phyloP scores from a whole-genome alignment of 2,329 filamentous ascomycete genomes.

The Delphinella strobiligena region DNA sequence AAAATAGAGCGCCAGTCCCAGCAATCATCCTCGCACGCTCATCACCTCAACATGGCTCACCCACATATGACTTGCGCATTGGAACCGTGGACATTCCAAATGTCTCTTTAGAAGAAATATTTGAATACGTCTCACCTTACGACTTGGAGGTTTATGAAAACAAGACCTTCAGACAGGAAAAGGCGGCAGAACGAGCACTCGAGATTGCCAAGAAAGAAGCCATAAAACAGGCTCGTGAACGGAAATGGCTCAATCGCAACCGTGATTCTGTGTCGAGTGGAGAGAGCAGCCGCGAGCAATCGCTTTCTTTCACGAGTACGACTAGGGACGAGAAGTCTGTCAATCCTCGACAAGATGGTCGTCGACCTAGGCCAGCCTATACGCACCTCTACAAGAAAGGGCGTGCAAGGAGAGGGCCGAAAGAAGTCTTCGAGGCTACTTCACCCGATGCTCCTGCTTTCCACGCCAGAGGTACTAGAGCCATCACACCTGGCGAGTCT shows the following conservation, averaged over 20 bases:
- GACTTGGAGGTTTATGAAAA: slow-evolving; percentile 23
- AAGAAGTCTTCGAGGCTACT: too few relatives aligned
- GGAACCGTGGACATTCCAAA: slow-evolving; percentile 15
- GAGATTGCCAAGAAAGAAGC: neutral
- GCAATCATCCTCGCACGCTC: slow-evolving; percentile 17
- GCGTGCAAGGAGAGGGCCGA: neutral
- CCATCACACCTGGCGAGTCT: neutral
- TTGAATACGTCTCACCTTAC: slow-evolving; percentile 22
- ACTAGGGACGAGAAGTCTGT: neutral
- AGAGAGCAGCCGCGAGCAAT: neutral
- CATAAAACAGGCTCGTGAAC: neutral
- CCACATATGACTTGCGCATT: slow-evolving; percentile 17
- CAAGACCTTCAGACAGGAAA: slow-evolving; percentile 15
- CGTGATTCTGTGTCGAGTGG: neutral
- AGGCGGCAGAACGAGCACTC: slow-evolving; percentile 7
- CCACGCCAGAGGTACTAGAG: neutral
- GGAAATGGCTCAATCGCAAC: neutral
- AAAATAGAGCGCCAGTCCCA: slow-evolving; percentile 13
- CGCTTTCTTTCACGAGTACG: neutral
- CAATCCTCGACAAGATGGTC: too few relatives aligned
- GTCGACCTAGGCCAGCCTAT: slow-evolving; percentile 21
- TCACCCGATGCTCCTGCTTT: too few relatives aligned
- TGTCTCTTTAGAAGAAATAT: slow-evolving; percentile 18
- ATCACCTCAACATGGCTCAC: slow-evolving; percentile 10
- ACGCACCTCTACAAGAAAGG: slow-evolving; percentile 5